Evolutionary conservation across 805 yeast genomes (phyloP).

Genomic region (Myxozyma monticola): DNA sequence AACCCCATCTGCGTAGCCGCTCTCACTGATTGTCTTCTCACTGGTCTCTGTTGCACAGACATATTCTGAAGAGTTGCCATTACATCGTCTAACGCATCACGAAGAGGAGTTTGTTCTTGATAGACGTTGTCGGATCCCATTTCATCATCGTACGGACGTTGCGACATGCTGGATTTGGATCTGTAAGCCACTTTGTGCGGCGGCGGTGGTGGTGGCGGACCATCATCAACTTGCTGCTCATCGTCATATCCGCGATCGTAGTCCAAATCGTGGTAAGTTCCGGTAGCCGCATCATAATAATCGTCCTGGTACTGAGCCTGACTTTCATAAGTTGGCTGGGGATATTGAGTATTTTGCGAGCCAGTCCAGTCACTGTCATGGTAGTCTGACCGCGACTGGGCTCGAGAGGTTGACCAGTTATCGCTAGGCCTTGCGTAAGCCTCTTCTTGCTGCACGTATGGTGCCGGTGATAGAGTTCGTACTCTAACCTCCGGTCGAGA

Average conservation of each 20-base stretch:
- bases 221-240: constrained; percentile 4
- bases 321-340: no score
- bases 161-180: constrained; percentile 17
- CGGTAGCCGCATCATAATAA: constrained; percentile 9
- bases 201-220: constrained; percentile 41
- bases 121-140: background rate
- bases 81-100: constrained; percentile 41
- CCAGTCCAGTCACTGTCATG: no score
- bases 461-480: no score
- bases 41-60: constrained; percentile 11
- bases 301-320: no score
- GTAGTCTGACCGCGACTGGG: background rate
- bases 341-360: no score
- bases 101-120: constrained; percentile 38
- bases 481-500: no score
- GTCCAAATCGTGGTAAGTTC: constrained; percentile 13
- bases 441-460: no score
- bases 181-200: constrained; percentile 36
- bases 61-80: constrained; percentile 36
- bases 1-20: constrained; percentile 2
- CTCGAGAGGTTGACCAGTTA: no score
- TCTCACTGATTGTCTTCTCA: background rate
- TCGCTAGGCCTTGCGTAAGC: no score
- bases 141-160: constrained; percentile 5
- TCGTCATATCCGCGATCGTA: constrained; percentile 3